Base-by-base conservation (phyloP, 1,284 basidiomycete genomes). In the Cryptococcus maquisensis region DNA sequence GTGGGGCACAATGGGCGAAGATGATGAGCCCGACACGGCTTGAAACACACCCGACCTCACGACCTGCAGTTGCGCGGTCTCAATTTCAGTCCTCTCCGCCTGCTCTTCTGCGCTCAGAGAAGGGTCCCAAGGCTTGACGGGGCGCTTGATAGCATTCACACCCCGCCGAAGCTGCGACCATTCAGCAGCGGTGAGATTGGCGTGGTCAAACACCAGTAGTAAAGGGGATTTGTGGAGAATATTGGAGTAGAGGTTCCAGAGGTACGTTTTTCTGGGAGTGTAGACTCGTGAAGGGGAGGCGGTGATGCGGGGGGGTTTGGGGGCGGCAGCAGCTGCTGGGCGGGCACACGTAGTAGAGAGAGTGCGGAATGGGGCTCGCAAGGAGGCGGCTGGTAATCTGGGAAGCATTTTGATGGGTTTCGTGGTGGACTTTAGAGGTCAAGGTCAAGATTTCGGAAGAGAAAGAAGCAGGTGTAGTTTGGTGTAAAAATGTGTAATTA, bases 171-270 rank as follows among this genome's bases (percentile, higher is more conserved):
- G 57, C 1, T 54, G 46, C 3, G 56, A 52, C 51, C 71, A 68
- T 57, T 78, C 74, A 20, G 63, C 57, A 1, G 71, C 71, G 4
- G 67, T 57, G 38, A 79, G 65, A 60, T 77, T 76, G 49, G 64
- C 68, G 43, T 75, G 76, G 24, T 73, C 66, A 62, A 79, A 77
- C 42, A 79, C 63, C 12, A 79, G 63, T 51, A 78, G 67, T 37
- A 78, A 60, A 13, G 69, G 57, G 39, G 72, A 72, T 7, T 56
- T 48, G 4, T 59, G 38, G 40, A 79, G 59, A n/a, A 79, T 67
- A 56, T 77, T 69, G 43, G 51, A 51, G 61, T 78, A 78, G 47
- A 69, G 67, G 21, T 64, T 55, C 65, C 70, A 73, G 32, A 78
- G 64, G 57, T 73, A 73, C 20, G 68, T 60, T 63, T 79, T 79